These are phyloP conservation scores for Crithidia brevicula DNA, from an alignment of 208 protist genomes.

Conservation along the genomic window DNA sequence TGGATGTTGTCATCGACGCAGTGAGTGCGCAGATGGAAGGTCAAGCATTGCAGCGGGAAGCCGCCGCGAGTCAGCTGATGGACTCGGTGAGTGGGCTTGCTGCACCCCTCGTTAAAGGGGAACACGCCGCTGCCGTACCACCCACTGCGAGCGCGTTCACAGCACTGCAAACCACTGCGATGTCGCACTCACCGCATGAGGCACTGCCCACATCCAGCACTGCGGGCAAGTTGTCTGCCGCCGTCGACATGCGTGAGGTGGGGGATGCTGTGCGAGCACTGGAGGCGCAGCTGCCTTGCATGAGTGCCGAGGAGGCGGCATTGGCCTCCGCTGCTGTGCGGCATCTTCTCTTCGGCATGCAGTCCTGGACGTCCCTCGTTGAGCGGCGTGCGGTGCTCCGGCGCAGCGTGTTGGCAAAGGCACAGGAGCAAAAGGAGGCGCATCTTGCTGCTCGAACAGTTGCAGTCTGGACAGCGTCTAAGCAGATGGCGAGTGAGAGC, in stretches of 20 bases:
- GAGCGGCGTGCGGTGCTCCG: slow-evolving; percentile 17
- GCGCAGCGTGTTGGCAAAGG: slow-evolving; percentile 15
- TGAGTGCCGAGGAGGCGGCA: slow-evolving; percentile 35
- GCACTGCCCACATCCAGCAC: too few relatives aligned
- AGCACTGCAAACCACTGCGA: neutral
- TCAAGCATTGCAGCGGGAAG: slow-evolving; percentile 1
- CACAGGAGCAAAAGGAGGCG: slow-evolving; percentile 28
- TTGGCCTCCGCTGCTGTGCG: slow-evolving; percentile 30
- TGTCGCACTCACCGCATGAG: neutral
- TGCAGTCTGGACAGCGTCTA: slow-evolving; percentile 19
- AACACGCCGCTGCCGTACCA: neutral
- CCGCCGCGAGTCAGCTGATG: neutral
- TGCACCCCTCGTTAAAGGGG: neutral
- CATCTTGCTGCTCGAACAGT: slow-evolving; percentile 15
- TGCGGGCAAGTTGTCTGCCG: neutral
- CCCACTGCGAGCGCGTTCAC: slow-evolving; percentile 14
- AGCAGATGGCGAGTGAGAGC: slow-evolving; percentile 1
- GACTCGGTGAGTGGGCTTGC: neutral
- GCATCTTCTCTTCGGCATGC: slow-evolving; percentile 26
- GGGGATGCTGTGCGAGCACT: slow-evolving; percentile 11
- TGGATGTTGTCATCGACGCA: neutral
- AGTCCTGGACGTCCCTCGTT: slow-evolving; percentile 9
- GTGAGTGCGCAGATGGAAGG: slow-evolving; percentile 10
- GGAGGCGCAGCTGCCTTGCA: slow-evolving; percentile 24
- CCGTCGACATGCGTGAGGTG: slow-evolving; percentile 2